These are phyloP conservation scores for Rhodotorula paludigena DNA, from an alignment of 768 basidiomycete genomes.

Conservation along the genomic window DNA sequence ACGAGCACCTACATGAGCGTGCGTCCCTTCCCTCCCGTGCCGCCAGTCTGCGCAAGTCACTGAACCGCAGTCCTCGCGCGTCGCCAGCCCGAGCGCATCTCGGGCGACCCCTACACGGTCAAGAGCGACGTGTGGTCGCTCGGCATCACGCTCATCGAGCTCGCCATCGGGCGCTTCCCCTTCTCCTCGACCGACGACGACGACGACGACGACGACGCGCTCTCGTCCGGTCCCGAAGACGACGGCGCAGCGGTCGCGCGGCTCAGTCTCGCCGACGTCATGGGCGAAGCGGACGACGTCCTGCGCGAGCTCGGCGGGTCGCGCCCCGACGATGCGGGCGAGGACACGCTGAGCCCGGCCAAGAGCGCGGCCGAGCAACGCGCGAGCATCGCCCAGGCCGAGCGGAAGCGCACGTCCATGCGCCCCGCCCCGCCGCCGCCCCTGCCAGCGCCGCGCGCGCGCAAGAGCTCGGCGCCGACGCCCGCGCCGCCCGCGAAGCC, in stretches of 20 bases:
- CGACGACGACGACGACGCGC: constrained; percentile 50
- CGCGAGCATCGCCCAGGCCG: constrained; percentile 31
- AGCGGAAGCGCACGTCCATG: constrained; percentile 29
- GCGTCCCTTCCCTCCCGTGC: constrained; percentile 39
- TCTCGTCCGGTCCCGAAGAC: constrained; percentile 55
- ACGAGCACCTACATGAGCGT: constrained; percentile 99
- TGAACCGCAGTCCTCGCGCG: neutral
- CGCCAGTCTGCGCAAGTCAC: constrained; percentile 1
- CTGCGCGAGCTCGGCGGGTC: neutral
- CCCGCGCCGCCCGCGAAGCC: constrained; percentile 58
- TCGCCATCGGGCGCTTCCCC: constrained; percentile 93
- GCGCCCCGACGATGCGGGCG: constrained; percentile 54
- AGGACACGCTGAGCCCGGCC: constrained; percentile 37
- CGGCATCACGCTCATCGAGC: constrained; percentile 92
- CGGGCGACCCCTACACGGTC: constrained; percentile 95
- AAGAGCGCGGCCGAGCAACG: constrained; percentile 31
- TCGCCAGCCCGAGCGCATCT: constrained; percentile 90
- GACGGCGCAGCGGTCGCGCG: constrained; percentile 6
- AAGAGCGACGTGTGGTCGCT: constrained; percentile 99
- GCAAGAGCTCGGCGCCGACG: constrained; percentile 48
- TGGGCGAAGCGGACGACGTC: constrained; percentile 21
- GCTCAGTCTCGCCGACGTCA: constrained; percentile 54
- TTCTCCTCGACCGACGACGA: constrained; percentile 57
- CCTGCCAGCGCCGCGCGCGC: constrained; percentile 45
- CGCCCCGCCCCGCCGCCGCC: constrained; percentile 1